Conservation (phyloP, 202 grass and related monocot species). For the Alloteropsis angusta region DNA sequence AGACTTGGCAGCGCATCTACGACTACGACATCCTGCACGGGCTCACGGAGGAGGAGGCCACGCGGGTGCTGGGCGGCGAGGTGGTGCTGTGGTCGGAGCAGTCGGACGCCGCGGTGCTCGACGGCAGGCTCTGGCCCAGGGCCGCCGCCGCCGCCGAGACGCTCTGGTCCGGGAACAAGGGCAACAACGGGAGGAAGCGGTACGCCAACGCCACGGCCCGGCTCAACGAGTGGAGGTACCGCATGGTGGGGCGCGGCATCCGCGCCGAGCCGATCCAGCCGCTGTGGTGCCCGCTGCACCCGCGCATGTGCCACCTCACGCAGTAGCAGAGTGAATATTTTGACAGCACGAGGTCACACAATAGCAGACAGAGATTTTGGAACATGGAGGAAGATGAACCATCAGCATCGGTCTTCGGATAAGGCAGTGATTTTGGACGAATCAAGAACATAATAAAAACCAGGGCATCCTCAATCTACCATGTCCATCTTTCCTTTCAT, state of each 20-base stretch:
- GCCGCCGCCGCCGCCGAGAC: constrained; percentile 65
- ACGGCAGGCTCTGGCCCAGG: constrained; percentile 74
- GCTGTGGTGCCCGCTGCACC: constrained; percentile 64
- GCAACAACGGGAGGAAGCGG: constrained; percentile 50
- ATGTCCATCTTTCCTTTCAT: neutral
- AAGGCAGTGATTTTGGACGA: neutral
- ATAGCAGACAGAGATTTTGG: neutral
- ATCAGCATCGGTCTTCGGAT: neutral
- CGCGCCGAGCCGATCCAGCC: constrained; percentile 82
- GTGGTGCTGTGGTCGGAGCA: constrained; percentile 95
- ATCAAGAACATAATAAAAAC: constrained; percentile 27
- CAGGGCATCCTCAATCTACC: neutral
- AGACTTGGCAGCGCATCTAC: constrained; percentile 89
- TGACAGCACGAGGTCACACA: neutral
- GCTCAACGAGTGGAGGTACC: constrained; percentile 68
- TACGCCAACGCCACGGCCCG: constrained; percentile 70
- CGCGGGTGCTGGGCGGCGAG: constrained; percentile 69
- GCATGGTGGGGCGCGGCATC: constrained; percentile 77
- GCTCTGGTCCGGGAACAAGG: constrained; percentile 89
- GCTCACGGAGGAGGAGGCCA: constrained; percentile 58
- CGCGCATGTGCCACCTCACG: constrained; percentile 70
- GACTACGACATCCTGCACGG: constrained; percentile 95
- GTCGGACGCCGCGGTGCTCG: constrained; percentile 60
- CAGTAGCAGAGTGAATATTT: constrained; percentile 29
- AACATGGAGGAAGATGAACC: neutral